Conservation (phyloP, 805 yeast species). For the Kodamaea fukazawae region DNA sequence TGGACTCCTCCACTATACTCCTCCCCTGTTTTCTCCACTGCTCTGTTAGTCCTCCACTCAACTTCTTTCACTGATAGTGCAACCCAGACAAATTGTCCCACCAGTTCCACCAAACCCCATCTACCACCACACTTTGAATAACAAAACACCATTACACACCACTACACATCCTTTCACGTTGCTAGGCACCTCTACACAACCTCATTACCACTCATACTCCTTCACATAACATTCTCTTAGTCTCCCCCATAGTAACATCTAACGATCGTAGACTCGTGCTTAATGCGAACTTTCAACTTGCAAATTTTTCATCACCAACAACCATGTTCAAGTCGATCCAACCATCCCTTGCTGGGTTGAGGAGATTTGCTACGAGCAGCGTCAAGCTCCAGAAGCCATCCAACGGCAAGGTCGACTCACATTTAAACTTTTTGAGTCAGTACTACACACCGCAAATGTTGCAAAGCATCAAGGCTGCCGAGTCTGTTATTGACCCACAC, state of each 20-base stretch:
- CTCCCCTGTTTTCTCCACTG: too few species aligned
- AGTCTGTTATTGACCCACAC: constrained; percentile 66
- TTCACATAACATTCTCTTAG: too few species aligned
- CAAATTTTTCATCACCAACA: constrained; percentile 1
- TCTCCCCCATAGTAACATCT: neutral
- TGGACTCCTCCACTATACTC: too few species aligned
- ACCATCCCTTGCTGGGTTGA: neutral
- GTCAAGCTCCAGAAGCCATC: constrained; percentile 4
- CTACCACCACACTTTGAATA: too few species aligned
- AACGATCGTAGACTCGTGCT: neutral
- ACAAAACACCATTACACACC: too few species aligned
- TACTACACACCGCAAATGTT: constrained; percentile 81
- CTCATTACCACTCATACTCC: too few species aligned
- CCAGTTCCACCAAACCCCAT: too few species aligned
- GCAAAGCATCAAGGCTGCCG: constrained; percentile 79
- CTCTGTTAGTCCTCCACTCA: too few species aligned
- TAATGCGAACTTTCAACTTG: neutral
- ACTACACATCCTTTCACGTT: too few species aligned
- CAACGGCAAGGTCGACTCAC: constrained; percentile 30
- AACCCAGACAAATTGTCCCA: too few species aligned
- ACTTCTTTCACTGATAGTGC: too few species aligned
- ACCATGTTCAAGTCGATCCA: constrained; percentile 1
- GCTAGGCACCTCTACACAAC: too few species aligned
- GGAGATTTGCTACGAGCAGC: constrained; percentile 7
- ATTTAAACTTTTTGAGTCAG: constrained; percentile 58